Base-by-base conservation (phyloP, 208 protist species). In the Polymyxa betae region DNA sequence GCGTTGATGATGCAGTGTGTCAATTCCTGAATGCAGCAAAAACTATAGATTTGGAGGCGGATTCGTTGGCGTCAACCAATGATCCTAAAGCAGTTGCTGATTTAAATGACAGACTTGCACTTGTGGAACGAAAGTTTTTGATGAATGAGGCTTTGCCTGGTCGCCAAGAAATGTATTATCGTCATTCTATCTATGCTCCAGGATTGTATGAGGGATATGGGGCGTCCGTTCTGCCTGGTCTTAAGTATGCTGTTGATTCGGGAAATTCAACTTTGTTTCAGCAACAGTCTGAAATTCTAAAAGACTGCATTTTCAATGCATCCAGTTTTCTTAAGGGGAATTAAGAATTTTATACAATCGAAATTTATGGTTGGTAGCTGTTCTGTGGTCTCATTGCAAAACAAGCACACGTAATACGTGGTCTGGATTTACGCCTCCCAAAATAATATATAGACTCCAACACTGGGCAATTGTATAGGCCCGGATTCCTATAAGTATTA, bases 111-210 rank as follows among this genome's bases (percentile, higher is more conserved):
- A 5, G 72, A 38, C 72, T 82, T 20, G 72, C 72, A 5, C 35
- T 82, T 35, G 16, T 82, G 12, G 72, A 82, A 35, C 72, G 72
- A 5, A 5, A 35, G 5, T 82, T 82, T n/a, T 16, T 43, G 5
- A 5, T 43, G 40, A 16, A 35, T n/a, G 10, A 16, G 16, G 16
- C 72, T 20, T 82, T 82, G 72, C 72, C 72, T 82, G 72, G n/a
- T 82, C n/a, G 72, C 16, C 10, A 35, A 20, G 72, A 82, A 35
- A 82, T 43, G 72, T 82, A 82, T n/a, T 82, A 82, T n/a, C 72
- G 72, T 12, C 72, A 82, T 43, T 5, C 40, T 20, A n/a, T 82
- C n/a, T 82, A 82, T 43, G 72, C 72, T 82, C 72, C 72, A 45
- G 72, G 72, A 40, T 43, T 82, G 12, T 82, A 82, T n/a, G n/a